phyloP scores from a whole-genome alignment of 1,284 basidiomycete genomes.

The Phellinidium pouzarii region DNA sequence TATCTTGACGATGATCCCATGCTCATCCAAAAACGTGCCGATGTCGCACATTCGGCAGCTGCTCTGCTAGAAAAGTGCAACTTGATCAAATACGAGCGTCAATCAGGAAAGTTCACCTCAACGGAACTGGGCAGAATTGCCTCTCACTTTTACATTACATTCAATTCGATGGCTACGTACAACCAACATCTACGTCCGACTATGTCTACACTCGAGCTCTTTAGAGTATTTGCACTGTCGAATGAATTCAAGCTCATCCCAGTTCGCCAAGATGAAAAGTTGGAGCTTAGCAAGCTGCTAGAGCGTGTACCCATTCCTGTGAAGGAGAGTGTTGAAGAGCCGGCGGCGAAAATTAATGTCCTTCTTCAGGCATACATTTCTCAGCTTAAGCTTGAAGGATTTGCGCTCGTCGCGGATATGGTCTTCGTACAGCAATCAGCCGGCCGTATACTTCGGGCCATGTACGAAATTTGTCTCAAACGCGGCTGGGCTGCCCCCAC shows the following conservation, averaged over 20 bases:
- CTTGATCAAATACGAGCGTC: constrained; percentile 89
- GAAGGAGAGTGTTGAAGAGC: constrained; percentile 95
- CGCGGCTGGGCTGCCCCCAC: constrained; percentile 97
- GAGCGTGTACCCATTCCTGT: constrained; percentile 97
- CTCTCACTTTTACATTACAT: constrained; percentile 94
- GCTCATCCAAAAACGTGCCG: constrained; percentile 90
- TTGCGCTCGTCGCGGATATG: constrained; percentile 98
- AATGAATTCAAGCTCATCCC: constrained; percentile 97
- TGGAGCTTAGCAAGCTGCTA: constrained; percentile 88
- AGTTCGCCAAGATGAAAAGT: constrained; percentile 62
- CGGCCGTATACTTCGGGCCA: constrained; percentile 89
- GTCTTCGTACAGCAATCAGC: constrained; percentile 93
- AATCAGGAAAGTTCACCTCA: constrained; percentile 83
- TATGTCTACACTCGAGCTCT: constrained; percentile 87
- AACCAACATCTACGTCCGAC: constrained; percentile 90
- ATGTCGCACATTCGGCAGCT: constrained; percentile 92
- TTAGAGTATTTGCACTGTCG: constrained; percentile 93
- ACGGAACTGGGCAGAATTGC: constrained; percentile 94
- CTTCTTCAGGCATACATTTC: constrained; percentile 94
- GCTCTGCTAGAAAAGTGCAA: constrained; percentile 92
- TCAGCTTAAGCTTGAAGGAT: constrained; percentile 88
- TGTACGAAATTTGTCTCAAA: constrained; percentile 98
- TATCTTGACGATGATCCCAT: constrained; percentile 84
- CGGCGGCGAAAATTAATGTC: constrained; percentile 96
- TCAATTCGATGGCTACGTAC: constrained; percentile 95